These are phyloP conservation scores for Aspergillus sparsus DNA, from an alignment of 495 filamentous ascomycete genomes.

Conservation along the genomic window DNA sequence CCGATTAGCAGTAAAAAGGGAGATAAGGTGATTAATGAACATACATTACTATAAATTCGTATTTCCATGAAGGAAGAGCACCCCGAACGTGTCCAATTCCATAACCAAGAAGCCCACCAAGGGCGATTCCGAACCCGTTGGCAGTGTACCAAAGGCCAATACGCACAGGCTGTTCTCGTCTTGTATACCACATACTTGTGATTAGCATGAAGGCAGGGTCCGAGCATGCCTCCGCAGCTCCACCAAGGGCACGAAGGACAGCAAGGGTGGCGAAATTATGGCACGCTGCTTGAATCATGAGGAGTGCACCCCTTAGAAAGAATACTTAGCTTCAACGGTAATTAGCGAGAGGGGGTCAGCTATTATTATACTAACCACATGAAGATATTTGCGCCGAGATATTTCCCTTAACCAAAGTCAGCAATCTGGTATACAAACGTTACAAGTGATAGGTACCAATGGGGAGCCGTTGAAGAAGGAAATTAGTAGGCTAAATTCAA, in stretches of 20 bases:
- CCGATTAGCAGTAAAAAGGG: conserved; percentile 19
- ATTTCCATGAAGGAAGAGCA: conserved; percentile 57
- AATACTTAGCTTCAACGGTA: conserved; percentile 2
- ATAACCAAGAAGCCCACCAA: conserved; percentile 60
- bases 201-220: conserved; percentile 43
- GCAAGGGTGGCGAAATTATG: conserved; percentile 56
- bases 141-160: conserved; percentile 63
- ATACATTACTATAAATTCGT: conserved; percentile 54
- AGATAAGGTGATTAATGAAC: too few relatives aligned
- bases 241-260: conserved; percentile 50
- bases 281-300: conserved; percentile 57
- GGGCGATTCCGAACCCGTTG: conserved; percentile 59
- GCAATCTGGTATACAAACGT: not conserved
- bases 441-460: conserved; percentile 38
- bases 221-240: conserved; percentile 57
- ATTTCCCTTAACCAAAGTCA: conserved; percentile 44
- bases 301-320: conserved; percentile 48
- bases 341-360: not conserved
- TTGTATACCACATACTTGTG: conserved; percentile 54
- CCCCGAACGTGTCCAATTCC: conserved; percentile 58
- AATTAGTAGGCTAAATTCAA: conserved; percentile 42
- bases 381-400: conserved; percentile 60
- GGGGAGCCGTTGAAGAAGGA: conserved; percentile 59
- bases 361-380: conserved; percentile 44
- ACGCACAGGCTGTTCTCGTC: conserved; percentile 58